Evolutionary conservation across 192 early-diverging fungal genomes (phyloP).

Genomic region (Gaertneriomyces semiglobifer): DNA sequence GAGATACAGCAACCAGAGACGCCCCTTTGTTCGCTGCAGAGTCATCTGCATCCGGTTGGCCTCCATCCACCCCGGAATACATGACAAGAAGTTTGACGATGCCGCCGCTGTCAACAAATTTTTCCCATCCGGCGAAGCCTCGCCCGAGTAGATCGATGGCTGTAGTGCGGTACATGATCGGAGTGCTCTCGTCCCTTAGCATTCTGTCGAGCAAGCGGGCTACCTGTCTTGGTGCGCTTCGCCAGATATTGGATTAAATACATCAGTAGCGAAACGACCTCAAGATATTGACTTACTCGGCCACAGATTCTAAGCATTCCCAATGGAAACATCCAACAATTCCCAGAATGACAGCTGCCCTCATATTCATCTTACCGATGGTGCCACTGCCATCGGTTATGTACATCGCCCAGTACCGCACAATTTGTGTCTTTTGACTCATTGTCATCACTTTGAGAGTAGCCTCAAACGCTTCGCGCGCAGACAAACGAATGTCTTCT

Average conservation of each 20-base stretch:
- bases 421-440: constrained; percentile 45
- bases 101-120: constrained; percentile 64
- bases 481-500: constrained; percentile 67
- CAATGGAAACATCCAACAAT: constrained; percentile 68
- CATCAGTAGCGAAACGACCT: not conserved
- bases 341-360: constrained; percentile 71
- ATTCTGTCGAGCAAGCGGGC: constrained; percentile 66
- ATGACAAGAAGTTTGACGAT: constrained; percentile 61
- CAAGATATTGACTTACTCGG: not conserved
- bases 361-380: constrained; percentile 41
- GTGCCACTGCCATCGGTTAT: not conserved
- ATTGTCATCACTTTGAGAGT: constrained; percentile 50
- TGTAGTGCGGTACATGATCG: constrained; percentile 47
- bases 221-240: constrained; percentile 52
- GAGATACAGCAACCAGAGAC: constrained; percentile 56
- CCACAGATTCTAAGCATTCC: not conserved
- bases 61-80: constrained; percentile 40
- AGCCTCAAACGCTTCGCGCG: constrained; percentile 55
- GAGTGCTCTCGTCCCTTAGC: constrained; percentile 53
- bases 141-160: constrained; percentile 71
- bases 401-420: constrained; percentile 68
- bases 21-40: constrained; percentile 8
- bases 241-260: not conserved
- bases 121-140: constrained; percentile 74
- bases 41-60: not conserved